A percentile compares a stretch with the other conserved stretches of the same genome.
phyloP scores from a whole-genome alignment of 2,329 filamentous ascomycete genomes.

The Exophiala xenobiotica region DNA sequence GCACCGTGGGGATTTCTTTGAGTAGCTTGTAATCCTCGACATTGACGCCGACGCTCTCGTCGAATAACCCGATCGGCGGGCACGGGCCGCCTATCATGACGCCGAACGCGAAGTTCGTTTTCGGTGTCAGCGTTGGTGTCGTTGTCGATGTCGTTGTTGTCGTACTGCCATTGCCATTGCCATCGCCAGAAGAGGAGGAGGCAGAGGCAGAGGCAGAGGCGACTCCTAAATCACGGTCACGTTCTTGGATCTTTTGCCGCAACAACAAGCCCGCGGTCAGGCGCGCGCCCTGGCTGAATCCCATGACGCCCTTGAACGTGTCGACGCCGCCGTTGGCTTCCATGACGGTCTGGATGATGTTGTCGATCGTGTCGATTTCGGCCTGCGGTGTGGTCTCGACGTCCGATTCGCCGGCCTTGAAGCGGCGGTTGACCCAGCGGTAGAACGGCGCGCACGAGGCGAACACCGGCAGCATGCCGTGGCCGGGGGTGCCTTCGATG shows the following conservation, averaged over 20 bases:
- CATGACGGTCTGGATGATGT: constrained; percentile 22
- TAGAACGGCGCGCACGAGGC: constrained; percentile 38
- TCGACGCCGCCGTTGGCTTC: constrained; percentile 28
- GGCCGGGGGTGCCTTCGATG: constrained; percentile 34
- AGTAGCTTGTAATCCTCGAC: constrained; percentile 24
- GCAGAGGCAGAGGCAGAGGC: too few relatives aligned
- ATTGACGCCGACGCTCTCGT: constrained; percentile 16
- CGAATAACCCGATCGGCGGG: constrained; percentile 28
- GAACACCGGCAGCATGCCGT: constrained; percentile 41
- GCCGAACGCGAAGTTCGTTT: constrained; percentile 29
- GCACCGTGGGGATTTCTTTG: constrained; percentile 27
- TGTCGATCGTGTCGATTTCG: constrained; percentile 26
- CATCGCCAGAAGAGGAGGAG: too few relatives aligned
- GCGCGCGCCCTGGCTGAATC: constrained; percentile 39
- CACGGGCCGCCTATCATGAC: constrained; percentile 31
- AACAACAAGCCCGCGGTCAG: constrained; percentile 31
- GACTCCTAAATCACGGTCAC: constrained; percentile 13
- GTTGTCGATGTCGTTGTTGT: too few relatives aligned
- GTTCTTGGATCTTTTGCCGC: constrained; percentile 29
- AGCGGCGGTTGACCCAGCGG: constrained; percentile 36
- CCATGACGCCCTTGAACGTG: constrained; percentile 36
- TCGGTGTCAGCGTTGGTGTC: neutral
- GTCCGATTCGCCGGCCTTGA: constrained; percentile 22
- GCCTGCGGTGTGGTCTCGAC: constrained; percentile 21
- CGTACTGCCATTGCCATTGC: too few relatives aligned